phyloP scores from a whole-genome alignment of 805 yeast genomes.

The Lipomyces anomalus region DNA sequence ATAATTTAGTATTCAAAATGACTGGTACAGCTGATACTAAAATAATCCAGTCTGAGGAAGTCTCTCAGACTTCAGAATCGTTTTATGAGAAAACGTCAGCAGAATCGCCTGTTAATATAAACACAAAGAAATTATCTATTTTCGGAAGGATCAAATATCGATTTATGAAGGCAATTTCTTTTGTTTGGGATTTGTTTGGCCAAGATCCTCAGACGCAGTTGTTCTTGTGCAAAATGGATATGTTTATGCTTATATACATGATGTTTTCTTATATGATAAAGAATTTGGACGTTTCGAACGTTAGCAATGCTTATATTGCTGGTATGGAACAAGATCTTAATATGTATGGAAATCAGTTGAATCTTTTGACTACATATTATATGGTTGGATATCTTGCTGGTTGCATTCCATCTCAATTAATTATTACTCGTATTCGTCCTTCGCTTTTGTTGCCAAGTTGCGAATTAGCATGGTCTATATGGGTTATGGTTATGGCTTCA shows the following conservation, averaged over 20 bases:
- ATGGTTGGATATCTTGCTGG: conserved; percentile 32
- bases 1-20: too few species aligned
- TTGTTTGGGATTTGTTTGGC: conserved; percentile 10
- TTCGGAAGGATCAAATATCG: too few species aligned
- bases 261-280: conserved; percentile 40
- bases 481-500: conserved; percentile 44
- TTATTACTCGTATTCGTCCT: conserved; percentile 27
- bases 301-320: conserved; percentile 43
- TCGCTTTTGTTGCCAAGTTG: conserved; percentile 43
- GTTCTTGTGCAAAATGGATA: conserved; percentile 33
- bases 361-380: conserved; percentile 22
- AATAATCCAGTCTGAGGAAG: too few species aligned
- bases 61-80: too few species aligned
- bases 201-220: conserved; percentile 28
- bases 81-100: too few species aligned
- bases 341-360: conserved; percentile 24
- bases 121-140: too few species aligned
- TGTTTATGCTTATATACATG: conserved; percentile 24
- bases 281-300: conserved; percentile 55
- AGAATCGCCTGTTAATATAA: too few species aligned
- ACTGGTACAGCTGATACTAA: too few species aligned
- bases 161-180: too few species aligned
- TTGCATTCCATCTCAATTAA: conserved; percentile 32
- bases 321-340: conserved; percentile 35
- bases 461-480: conserved; percentile 62